Evolutionary conservation across 306 rosid species (phyloP), one percentile per base, ranked within the genome.

Genomic region (Glycine latifolia): DNA sequence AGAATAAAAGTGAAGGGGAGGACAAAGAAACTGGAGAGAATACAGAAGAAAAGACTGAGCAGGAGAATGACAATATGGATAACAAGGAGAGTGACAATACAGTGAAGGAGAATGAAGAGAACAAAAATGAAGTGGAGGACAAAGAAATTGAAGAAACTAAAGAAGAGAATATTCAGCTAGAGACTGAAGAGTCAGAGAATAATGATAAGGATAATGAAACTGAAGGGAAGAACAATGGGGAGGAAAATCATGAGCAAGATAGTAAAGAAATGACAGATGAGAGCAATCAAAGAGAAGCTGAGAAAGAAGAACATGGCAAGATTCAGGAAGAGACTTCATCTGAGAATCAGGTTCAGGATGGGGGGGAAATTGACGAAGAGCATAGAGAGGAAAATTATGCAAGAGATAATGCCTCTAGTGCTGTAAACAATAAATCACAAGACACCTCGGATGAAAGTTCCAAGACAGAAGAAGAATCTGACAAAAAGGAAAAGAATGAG

Each of bases 391-490:
- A 90, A 75, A 61, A 89, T 37, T 91, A 93, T 89, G 81, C 90
- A 48, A 95, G 87, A 58, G 98, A 95, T 78, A 89, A 91, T 75
- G 97, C 98, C 71, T 87, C 97, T 47, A 93, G 94, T 83, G 95
- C 91, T 58, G 95, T 95, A 14, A 91, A 66, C 35, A 83, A 89
- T 33, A 88, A 84, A 68, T 79, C 85, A 7, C 89, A 86, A 85
- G 87, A 83, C 41, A 20, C 33, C 52, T 55, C 79, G 4, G 75
- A 81, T 54, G 88, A 84, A 73, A 89, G 78, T 79, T 41, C 78
- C 14, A 87, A 90, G 76, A 79, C 61, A 75, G 85, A 87, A 77
- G 89, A 89, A 76, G 85, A 88, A 39, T 46, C 67, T 61, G 89
- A 82, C 78, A 85, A 91, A 63, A 89, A 81, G 77, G 93, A 88